A percentile compares a stretch with the other conserved stretches of the same genome.
Conservation (phyloP, 2,329 filamentous ascomycete species). For the Dactylellina leptospora region DNA sequence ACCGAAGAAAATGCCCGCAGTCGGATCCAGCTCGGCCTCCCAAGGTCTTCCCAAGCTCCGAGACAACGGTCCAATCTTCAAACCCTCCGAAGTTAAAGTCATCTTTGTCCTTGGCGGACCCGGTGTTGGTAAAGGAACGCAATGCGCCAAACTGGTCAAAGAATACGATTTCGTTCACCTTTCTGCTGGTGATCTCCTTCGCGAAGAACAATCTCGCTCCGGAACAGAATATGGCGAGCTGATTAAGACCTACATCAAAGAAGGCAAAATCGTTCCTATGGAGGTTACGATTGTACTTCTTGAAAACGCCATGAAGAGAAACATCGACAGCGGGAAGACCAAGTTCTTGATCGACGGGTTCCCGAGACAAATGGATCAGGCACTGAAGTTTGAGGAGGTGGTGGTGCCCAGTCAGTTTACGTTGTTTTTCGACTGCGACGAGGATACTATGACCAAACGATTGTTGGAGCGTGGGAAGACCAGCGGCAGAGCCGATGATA, state of each 20-base stretch:
- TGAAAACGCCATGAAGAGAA: constrained; percentile 87
- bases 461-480: constrained; percentile 91
- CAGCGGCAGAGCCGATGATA: constrained; percentile 89
- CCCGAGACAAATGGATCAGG: constrained; percentile 97
- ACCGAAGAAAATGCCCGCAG: constrained; percentile 36
- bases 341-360: constrained; percentile 83
- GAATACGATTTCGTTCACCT: constrained; percentile 93
- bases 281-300: constrained; percentile 93
- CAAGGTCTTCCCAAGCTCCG: constrained; percentile 55
- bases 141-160: constrained; percentile 85
- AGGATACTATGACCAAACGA: constrained; percentile 83
- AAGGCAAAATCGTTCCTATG: constrained; percentile 95
- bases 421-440: constrained; percentile 92
- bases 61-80: constrained; percentile 69
- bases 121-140: constrained; percentile 94
- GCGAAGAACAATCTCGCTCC: constrained; percentile 87
- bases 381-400: constrained; percentile 86
- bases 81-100: constrained; percentile 80
- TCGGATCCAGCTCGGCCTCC: constrained; percentile 59
- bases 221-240: constrained; percentile 89
- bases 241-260: constrained; percentile 91
- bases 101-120: constrained; percentile 96
- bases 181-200: constrained; percentile 89
- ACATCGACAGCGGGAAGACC: constrained; percentile 68
- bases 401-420: constrained; percentile 86